Evolutionary conservation across 805 yeast species (phyloP).

Genomic region (Saccharomycopsis lassenensis): DNA sequence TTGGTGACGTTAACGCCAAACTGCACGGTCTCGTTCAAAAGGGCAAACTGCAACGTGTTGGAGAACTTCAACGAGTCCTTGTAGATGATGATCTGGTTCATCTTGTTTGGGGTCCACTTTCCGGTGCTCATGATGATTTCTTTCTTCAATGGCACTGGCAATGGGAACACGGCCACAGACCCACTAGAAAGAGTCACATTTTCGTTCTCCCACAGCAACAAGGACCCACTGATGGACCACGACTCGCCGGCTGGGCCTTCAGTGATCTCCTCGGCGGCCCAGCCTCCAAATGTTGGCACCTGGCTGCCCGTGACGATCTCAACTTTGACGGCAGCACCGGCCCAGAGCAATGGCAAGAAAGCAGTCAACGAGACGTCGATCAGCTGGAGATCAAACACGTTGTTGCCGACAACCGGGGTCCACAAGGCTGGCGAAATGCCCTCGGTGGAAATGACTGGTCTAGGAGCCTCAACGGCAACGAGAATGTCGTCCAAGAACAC

Average conservation of each 20-base stretch:
- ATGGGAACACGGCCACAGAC: neutral
- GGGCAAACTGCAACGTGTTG: slow-evolving; percentile 1
- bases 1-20: slow-evolving; percentile 6
- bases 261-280: too few species aligned
- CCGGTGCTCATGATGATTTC: slow-evolving; percentile 10
- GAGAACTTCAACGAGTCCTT: slow-evolving; percentile 5
- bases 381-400: slow-evolving; percentile 66
- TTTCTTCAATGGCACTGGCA: neutral
- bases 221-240: slow-evolving; percentile 21
- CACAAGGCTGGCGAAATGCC: slow-evolving; percentile 74
- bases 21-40: neutral
- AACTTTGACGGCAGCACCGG: slow-evolving; percentile 27
- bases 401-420: slow-evolving; percentile 66
- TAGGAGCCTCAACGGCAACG: slow-evolving; percentile 54
- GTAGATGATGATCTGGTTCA: slow-evolving; percentile 8
- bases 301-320: slow-evolving; percentile 44
- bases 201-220: slow-evolving; percentile 15
- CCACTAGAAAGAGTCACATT: slow-evolving; percentile 8
- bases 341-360: slow-evolving; percentile 57
- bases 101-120: slow-evolving; percentile 5
- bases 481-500: slow-evolving; percentile 49
- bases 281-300: slow-evolving; percentile 1
- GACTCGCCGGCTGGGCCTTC: too few species aligned
- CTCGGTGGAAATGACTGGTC: slow-evolving; percentile 70
- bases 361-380: slow-evolving; percentile 62